Percentiles rank a stretch among this genome's conserved stretches.
Evolutionary conservation across 202 grass and related monocot species (phyloP).

Genomic region (Cymbopogon flexuosus): DNA sequence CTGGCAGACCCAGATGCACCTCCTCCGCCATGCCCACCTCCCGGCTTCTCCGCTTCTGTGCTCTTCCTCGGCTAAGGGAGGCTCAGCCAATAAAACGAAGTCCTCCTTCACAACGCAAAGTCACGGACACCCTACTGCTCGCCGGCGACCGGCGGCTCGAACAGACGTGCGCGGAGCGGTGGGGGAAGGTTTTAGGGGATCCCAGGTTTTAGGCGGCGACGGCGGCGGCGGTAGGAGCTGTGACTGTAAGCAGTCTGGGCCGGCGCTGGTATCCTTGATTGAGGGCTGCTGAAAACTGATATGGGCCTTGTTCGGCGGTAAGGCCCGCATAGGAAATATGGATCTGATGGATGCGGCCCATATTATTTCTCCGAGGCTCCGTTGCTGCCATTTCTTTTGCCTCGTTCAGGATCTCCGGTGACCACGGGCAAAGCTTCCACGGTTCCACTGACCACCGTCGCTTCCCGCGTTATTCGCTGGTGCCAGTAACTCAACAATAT

Average conservation of each 20-base stretch:
- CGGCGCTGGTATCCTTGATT: background rate
- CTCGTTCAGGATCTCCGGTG: no score
- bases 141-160: background rate
- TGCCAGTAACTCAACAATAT: no score
- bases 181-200: background rate
- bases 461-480: no score
- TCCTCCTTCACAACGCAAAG: background rate
- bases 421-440: no score
- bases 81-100: background rate
- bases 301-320: background rate
- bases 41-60: background rate
- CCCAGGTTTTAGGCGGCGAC: background rate
- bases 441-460: no score
- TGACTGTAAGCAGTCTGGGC: background rate
- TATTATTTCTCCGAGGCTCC: background rate
- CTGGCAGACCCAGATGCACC: constrained; percentile 66
- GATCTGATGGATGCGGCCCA: background rate
- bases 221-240: background rate
- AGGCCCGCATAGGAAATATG: background rate
- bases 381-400: no score
- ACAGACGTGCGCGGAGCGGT: background rate
- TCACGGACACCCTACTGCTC: background rate
- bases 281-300: no score
- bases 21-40: constrained; percentile 40
- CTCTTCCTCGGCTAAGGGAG: background rate